These are phyloP conservation scores for Royoungia palumana DNA, from an alignment of 768 basidiomycete genomes.

Conservation along the genomic window DNA sequence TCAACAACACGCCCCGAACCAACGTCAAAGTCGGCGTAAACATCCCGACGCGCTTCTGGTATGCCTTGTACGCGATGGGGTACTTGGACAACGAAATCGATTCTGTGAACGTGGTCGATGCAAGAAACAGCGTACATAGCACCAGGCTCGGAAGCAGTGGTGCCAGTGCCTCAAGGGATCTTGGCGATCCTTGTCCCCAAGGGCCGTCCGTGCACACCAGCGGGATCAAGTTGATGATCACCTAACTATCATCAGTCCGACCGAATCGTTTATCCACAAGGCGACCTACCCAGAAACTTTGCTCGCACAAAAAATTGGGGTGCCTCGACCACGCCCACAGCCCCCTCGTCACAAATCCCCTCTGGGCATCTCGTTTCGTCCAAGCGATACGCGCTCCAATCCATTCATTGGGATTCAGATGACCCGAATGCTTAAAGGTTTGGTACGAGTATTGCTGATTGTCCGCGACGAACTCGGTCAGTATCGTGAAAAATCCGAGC, in stretches of 20 bases:
- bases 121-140: slow-evolving; percentile 69
- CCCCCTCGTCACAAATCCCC: slow-evolving; percentile 84
- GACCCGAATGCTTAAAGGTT: slow-evolving; percentile 60
- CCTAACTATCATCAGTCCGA: slow-evolving; percentile 36
- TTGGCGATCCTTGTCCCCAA: slow-evolving; percentile 21
- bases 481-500: slow-evolving; percentile 56
- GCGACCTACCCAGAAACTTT: slow-evolving; percentile 72
- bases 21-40: slow-evolving; percentile 54
- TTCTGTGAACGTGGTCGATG: slow-evolving; percentile 80
- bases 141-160: slow-evolving; percentile 54
- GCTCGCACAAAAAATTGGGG: slow-evolving; percentile 92
- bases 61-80: slow-evolving; percentile 62
- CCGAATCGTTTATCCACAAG: not conserved
- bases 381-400: slow-evolving; percentile 61
- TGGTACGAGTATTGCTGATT: slow-evolving; percentile 90
- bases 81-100: slow-evolving; percentile 75
- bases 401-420: slow-evolving; percentile 49
- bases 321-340: slow-evolving; percentile 87
- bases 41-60: slow-evolving; percentile 78
- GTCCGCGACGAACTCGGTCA: slow-evolving; percentile 79
- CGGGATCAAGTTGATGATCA: slow-evolving; percentile 67
- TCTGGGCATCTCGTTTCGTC: slow-evolving; percentile 61
- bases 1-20: slow-evolving; percentile 41
- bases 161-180: slow-evolving; percentile 28
- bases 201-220: slow-evolving; percentile 43